A percentile compares a stretch with the other conserved stretches of the same genome.
These are phyloP conservation scores for Arabidopsis arenosa DNA, from an alignment of 345 rosid genomes.

Conservation along the genomic window DNA sequence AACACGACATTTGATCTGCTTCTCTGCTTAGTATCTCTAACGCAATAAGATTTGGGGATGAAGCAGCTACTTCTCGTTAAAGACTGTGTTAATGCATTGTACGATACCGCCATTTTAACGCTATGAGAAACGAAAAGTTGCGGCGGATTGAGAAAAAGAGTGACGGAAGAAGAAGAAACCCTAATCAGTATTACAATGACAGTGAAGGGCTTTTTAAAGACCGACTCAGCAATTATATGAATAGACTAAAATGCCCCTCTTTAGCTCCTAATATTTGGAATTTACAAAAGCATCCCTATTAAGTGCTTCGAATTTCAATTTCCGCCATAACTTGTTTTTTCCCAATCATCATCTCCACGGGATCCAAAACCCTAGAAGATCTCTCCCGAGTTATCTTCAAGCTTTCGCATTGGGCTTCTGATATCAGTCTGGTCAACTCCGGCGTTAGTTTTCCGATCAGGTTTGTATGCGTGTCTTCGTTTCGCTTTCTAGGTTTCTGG, in stretches of 20 bases:
- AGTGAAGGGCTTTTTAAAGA: conserved; percentile 30
- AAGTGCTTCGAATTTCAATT: neutral
- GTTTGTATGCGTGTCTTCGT: neutral
- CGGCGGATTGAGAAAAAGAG: conserved; percentile 21
- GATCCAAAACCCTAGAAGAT: conserved; percentile 26
- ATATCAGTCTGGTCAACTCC: neutral
- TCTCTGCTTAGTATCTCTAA: conserved; percentile 30
- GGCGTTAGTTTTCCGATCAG: conserved; percentile 16
- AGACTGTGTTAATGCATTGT: conserved; percentile 32
- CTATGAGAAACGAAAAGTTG: neutral
- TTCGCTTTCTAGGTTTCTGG: neutral
- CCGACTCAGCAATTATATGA: neutral
- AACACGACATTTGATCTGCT: conserved; percentile 38
- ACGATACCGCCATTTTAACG: conserved; percentile 30
- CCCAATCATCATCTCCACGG: neutral
- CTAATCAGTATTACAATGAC: conserved; percentile 5
- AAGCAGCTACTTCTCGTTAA: conserved; percentile 35
- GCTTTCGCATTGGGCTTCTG: conserved; percentile 11
- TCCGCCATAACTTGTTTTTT: neutral
- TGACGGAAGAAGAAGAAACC: conserved; percentile 19
- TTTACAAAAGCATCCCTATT: neutral
- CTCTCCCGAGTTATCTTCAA: conserved; percentile 10
- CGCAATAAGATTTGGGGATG: neutral
- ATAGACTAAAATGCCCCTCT: conserved; percentile 16
- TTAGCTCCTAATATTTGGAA: neutral